These are phyloP conservation scores for Geotrichum macrosporum DNA, from an alignment of 1,139 yeast genomes.

Conservation along the genomic window DNA sequence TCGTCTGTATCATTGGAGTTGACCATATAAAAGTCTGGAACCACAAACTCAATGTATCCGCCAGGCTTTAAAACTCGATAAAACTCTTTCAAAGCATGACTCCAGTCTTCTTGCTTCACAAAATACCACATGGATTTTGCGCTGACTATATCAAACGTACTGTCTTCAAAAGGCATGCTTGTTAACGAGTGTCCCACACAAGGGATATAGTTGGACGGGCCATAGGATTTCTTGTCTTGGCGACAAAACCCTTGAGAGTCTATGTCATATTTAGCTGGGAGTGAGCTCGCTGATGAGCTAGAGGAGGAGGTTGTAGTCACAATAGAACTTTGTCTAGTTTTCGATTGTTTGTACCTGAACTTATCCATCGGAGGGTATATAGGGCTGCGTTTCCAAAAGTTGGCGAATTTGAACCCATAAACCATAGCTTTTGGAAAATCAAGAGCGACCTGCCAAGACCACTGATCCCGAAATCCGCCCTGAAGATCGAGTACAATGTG, in stretches of 20 bases:
- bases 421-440: slow-evolving; percentile 38
- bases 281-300: slow-evolving; percentile 1
- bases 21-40: slow-evolving; percentile 34
- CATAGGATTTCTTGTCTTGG: slow-evolving; percentile 20
- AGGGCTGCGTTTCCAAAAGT: background rate
- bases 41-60: slow-evolving; percentile 39
- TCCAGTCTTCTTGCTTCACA: slow-evolving; percentile 36
- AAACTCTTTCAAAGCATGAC: slow-evolving; percentile 38
- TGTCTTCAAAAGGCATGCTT: slow-evolving; percentile 38
- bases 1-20: slow-evolving; percentile 20
- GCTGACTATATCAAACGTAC: slow-evolving; percentile 36
- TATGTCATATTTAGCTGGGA: slow-evolving; percentile 4
- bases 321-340: slow-evolving; percentile 1
- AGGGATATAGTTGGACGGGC: slow-evolving; percentile 36
- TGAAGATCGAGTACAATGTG: slow-evolving; percentile 33
- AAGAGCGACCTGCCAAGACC: slow-evolving; percentile 43
- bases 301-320: slow-evolving; percentile 8
- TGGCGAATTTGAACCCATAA: slow-evolving; percentile 33
- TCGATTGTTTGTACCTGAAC: background rate
- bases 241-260: slow-evolving; percentile 11
- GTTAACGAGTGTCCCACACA: slow-evolving; percentile 33
- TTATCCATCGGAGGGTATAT: background rate
- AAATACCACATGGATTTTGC: slow-evolving; percentile 38
- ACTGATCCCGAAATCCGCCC: slow-evolving; percentile 36
- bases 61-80: slow-evolving; percentile 41